Base-by-base conservation (phyloP, 192 early-diverging fungal genomes). In the Backusella psychrophila region DNA sequence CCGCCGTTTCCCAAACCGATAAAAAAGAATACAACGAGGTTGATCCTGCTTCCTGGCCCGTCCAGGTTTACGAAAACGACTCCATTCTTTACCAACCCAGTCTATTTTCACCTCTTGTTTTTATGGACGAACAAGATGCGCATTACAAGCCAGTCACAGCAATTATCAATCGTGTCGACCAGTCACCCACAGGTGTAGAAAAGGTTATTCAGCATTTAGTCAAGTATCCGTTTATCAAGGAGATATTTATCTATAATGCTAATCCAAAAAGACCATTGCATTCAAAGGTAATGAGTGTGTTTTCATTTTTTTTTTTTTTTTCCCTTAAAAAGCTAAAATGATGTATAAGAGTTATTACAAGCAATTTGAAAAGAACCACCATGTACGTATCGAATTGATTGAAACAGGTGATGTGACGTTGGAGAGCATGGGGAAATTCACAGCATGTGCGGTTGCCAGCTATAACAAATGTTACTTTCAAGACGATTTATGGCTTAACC, bases 401-500 rank as follows among this genome's bases (percentile, higher is more conserved):
- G 85, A 85, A 65, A 82, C 80, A 0, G 78, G 68, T 15, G 85
- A 89, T 83, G 84, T 46, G 81, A 84, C 67, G 72, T 80, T 66
- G 78, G 84, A 75, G 83, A 88, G 56, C 83, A 89, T 66, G 53
- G 63, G 73, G 11, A 42, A 49, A 31, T 74, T 74, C 75, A 86
- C 83, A 67, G 82, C 85, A 6, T 89, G 88, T 67, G 71, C 75
- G 5, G 72, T 88, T 53, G 84, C 88, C 8, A 83, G 77, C 56
- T 84, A 85, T 53, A 71, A 86, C 49, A 77, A 84, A 72, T 89
- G 88, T 67, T 89, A 89, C 69, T 85, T 87, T 29, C 88, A 89
- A 72, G 88, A 89, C 65, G 86, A 89, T 67, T 84, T 86, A 69
- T 86, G 85, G 84, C 76, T 89, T 34, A 89, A 89, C 71, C 73